phyloP scores from a whole-genome alignment of 2,329 filamentous ascomycete species.

The Colletotrichum tofieldiae region DNA sequence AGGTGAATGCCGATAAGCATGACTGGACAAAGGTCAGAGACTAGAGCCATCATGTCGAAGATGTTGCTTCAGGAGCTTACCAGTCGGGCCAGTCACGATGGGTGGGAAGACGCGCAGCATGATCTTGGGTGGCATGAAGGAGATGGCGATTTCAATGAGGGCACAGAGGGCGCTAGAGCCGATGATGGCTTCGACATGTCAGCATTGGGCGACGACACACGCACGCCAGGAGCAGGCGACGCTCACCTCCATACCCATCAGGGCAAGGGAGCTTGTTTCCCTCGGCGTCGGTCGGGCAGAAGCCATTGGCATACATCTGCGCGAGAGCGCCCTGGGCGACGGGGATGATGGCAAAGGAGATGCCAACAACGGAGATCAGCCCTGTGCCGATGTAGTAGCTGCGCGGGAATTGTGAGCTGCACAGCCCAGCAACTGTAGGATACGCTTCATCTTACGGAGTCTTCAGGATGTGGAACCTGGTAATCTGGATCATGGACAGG shows the following conservation, averaged over 20 bases:
- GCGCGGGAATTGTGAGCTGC: slow-evolving; percentile 17
- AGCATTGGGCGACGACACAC: not conserved
- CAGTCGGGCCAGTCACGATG: slow-evolving; percentile 81
- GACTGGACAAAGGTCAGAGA: slow-evolving; percentile 50
- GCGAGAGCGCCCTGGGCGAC: slow-evolving; percentile 79
- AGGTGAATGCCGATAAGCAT: slow-evolving; percentile 82
- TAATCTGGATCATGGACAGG: slow-evolving; percentile 83
- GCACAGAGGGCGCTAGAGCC: slow-evolving; percentile 78
- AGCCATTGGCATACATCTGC: slow-evolving; percentile 85
- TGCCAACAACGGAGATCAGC: slow-evolving; percentile 83
- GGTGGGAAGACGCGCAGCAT: slow-evolving; percentile 85
- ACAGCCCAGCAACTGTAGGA: not conserved
- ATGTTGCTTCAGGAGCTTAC: slow-evolving; percentile 52
- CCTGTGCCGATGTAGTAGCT: slow-evolving; percentile 86
- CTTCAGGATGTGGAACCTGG: slow-evolving; percentile 79
- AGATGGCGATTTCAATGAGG: slow-evolving; percentile 80
- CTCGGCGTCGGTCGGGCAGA: slow-evolving; percentile 71
- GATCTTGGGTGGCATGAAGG: slow-evolving; percentile 79
- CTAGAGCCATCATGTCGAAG: not conserved
- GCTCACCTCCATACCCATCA: slow-evolving; percentile 75
- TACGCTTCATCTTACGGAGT: slow-evolving; percentile 65
- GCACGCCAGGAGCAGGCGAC: not conserved
- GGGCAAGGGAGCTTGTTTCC: slow-evolving; percentile 82
- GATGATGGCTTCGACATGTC: slow-evolving; percentile 71
- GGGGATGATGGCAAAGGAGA: slow-evolving; percentile 83